Conservation (phyloP, 352 stramenopile genomes). For the Nothophytophthora sp. region DNA sequence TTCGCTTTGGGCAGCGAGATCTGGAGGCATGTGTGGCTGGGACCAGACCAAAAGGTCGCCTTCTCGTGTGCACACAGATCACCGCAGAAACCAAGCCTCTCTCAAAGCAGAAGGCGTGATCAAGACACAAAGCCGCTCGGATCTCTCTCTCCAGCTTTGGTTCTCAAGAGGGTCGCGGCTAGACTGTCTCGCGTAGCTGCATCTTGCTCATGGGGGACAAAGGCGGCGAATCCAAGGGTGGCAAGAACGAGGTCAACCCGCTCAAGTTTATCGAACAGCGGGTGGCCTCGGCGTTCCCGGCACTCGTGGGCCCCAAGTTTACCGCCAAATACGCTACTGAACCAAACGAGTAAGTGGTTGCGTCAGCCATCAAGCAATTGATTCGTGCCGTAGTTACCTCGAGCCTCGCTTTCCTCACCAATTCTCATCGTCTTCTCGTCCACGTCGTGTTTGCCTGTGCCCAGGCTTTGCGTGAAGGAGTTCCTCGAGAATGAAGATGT, state of each 20-base stretch:
- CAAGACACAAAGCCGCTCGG: too few species aligned
- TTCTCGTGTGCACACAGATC: too few species aligned
- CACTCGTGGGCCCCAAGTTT: conserved; percentile 70
- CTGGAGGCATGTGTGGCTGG: not conserved
- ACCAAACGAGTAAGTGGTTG: conserved; percentile 62
- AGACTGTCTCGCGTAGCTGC: too few species aligned
- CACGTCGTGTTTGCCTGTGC: not conserved
- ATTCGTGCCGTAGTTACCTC: not conserved
- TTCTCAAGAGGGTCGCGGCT: not conserved
- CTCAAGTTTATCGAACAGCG: conserved; percentile 84
- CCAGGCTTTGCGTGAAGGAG: conserved; percentile 80
- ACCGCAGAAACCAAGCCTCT: not conserved
- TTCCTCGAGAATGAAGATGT: conserved; percentile 90
- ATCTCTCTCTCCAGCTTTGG: not conserved
- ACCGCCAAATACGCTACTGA: conserved; percentile 83
- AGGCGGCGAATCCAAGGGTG: conserved; percentile 19
- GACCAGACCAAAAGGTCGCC: too few species aligned
- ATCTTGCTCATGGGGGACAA: conserved; percentile 50
- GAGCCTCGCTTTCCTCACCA: not conserved
- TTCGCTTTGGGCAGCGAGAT: not conserved
- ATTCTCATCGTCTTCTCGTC: not conserved
- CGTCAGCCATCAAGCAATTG: not conserved
- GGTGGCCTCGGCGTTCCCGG: conserved; percentile 70
- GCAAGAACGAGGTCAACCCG: conserved; percentile 75
- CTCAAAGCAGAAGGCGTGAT: too few species aligned